Evolutionary conservation across 805 yeast species (phyloP).

Genomic region (Myxozyma melibiosi): DNA sequence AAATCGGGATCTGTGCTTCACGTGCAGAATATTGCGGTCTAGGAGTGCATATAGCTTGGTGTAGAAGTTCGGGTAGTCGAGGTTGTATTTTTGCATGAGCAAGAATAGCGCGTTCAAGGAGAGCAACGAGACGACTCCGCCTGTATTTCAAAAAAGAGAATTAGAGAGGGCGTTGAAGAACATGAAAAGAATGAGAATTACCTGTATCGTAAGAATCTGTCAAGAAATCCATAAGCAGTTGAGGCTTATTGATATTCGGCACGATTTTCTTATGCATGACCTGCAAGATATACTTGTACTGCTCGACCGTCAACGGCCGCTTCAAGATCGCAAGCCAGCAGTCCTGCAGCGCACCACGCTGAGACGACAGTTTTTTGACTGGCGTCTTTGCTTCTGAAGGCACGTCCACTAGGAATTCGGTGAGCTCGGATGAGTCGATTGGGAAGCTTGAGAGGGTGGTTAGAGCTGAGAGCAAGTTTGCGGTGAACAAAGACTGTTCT

Average conservation of each 20-base stretch:
- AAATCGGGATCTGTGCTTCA: constrained; percentile 81
- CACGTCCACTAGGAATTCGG: constrained; percentile 22
- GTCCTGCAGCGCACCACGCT: constrained; percentile 65
- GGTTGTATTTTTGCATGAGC: constrained; percentile 74
- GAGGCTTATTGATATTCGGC: constrained; percentile 78
- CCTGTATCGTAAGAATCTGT: constrained; percentile 72
- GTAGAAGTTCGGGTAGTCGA: constrained; percentile 92
- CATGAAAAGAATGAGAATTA: neutral
- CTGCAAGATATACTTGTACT: constrained; percentile 68
- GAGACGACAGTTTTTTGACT: constrained; percentile 42
- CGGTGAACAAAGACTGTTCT: constrained; percentile 18
- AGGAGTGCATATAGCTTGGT: constrained; percentile 77
- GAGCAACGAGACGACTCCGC: constrained; percentile 67
- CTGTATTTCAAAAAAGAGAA: constrained; percentile 33
- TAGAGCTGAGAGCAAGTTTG: constrained; percentile 33
- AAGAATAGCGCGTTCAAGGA: constrained; percentile 87
- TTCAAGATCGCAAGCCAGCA: constrained; percentile 63
- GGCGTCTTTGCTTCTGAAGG: constrained; percentile 24
- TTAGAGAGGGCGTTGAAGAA: constrained; percentile 36
- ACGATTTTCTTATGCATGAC: constrained; percentile 82
- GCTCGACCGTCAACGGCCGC: constrained; percentile 51
- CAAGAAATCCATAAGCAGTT: constrained; percentile 86
- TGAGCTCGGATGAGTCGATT: constrained; percentile 32
- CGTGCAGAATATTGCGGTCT: constrained; percentile 73
- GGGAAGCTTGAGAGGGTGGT: constrained; percentile 34